Evolutionary conservation across 106 monocot species (phyloP).

Genomic region (Dioscorea alata): DNA sequence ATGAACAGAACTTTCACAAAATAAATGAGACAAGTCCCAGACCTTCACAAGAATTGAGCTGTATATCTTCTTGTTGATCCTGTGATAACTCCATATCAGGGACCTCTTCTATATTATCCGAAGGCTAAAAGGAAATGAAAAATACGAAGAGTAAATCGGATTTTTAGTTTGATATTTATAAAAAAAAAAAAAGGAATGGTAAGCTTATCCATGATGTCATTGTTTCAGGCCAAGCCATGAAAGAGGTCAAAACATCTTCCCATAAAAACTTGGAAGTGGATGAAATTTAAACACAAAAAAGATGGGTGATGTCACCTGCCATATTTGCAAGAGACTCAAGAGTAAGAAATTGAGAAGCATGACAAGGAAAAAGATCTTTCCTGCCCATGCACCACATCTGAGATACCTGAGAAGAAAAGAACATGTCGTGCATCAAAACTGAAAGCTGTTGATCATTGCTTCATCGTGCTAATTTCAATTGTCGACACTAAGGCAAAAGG

Average conservation of each 20-base stretch:
- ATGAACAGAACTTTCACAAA: no score
- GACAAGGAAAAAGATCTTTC: conserved; percentile 86
- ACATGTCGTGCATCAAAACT: neutral
- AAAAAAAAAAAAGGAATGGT: neutral
- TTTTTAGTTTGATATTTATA: neutral
- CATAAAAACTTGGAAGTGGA: neutral
- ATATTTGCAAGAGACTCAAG: conserved; percentile 59
- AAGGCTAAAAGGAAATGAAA: conserved; percentile 11
- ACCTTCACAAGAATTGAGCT: conserved; percentile 1
- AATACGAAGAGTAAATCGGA: neutral
- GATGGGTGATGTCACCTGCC: conserved; percentile 43
- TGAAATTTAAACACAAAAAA: neutral
- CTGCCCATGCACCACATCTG: conserved; percentile 84
- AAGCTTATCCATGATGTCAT: neutral
- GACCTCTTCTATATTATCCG: conserved; percentile 26
- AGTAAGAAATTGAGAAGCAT: conserved; percentile 83
- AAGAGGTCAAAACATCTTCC: neutral
- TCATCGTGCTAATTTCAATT: no score
- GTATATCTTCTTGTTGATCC: neutral
- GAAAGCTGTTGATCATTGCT: neutral
- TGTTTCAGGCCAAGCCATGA: neutral
- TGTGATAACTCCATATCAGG: conserved; percentile 15
- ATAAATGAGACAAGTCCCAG: neutral
- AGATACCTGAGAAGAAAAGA: conserved; percentile 56
- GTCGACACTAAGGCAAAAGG: no score